These are phyloP conservation scores for Inonotus hispidus DNA, from an alignment of 1,284 basidiomycete species.

Conservation along the genomic window DNA sequence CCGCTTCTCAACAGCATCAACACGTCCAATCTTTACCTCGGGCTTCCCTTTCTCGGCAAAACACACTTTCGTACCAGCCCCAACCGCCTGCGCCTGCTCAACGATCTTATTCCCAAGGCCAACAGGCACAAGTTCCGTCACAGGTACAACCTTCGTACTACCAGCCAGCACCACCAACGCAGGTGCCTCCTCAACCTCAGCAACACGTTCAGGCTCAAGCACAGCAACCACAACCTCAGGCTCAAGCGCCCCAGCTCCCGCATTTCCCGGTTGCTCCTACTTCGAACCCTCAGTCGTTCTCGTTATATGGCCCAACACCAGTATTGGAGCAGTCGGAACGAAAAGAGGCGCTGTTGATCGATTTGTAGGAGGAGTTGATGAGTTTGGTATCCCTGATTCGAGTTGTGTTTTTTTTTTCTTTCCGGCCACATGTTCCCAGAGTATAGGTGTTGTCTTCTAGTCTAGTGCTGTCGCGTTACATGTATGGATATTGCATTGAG, in stretches of 20 bases:
- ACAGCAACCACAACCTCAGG: slow-evolving; percentile 23
- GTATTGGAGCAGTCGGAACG: slow-evolving; percentile 58
- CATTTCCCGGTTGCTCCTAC: slow-evolving; percentile 71
- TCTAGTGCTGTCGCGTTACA: background rate
- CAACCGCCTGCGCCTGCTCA: slow-evolving; percentile 17
- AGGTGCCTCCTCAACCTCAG: slow-evolving; percentile 24
- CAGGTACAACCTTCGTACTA: slow-evolving; percentile 19
- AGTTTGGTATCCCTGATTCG: background rate
- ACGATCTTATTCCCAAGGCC: slow-evolving; percentile 16
- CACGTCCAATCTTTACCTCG: slow-evolving; percentile 4
- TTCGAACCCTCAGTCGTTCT: slow-evolving; percentile 49
- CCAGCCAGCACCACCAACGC: slow-evolving; percentile 24
- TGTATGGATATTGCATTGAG: background rate
- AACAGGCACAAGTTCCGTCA: slow-evolving; percentile 17
- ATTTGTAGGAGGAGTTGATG: slow-evolving; percentile 37
- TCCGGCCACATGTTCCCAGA: background rate
- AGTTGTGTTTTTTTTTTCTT: background rate
- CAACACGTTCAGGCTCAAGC: slow-evolving; percentile 25
- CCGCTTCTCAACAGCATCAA: slow-evolving; percentile 11
- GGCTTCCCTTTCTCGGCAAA: slow-evolving; percentile 27
- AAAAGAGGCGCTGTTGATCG: slow-evolving; percentile 83
- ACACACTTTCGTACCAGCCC: slow-evolving; percentile 30
- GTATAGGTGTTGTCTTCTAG: background rate
- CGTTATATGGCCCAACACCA: slow-evolving; percentile 42
- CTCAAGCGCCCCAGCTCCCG: slow-evolving; percentile 32